These are phyloP conservation scores for Fusarium camptoceras DNA, from an alignment of 2,329 filamentous ascomycete species.

Conservation along the genomic window DNA sequence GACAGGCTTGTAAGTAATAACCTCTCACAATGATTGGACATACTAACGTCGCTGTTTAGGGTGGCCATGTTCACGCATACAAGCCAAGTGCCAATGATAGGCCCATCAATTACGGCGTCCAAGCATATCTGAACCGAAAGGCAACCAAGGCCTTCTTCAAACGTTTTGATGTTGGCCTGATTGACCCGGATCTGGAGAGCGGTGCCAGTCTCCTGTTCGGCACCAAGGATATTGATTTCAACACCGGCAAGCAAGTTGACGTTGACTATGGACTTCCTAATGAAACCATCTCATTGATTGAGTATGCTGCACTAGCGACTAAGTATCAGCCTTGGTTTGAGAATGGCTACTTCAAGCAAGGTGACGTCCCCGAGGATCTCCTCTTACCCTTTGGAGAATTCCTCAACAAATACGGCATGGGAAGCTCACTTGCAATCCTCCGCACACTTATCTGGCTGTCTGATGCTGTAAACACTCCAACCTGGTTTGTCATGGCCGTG, in stretches of 20 bases:
- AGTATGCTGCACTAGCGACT: constrained; percentile 4
- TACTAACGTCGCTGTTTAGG: constrained; percentile 4
- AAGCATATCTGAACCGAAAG: constrained; percentile 28
- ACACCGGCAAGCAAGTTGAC: constrained; percentile 16
- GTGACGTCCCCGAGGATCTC: constrained; percentile 11
- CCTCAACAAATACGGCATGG: constrained; percentile 10
- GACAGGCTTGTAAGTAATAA: constrained; percentile 8
- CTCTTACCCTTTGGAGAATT: constrained; percentile 31
- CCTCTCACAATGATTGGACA: fast-evolving
- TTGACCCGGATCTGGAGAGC: not conserved
- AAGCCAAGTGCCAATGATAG: not conserved
- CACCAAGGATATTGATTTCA: constrained; percentile 24
- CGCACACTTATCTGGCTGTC: constrained; percentile 27
- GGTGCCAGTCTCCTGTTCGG: not conserved
- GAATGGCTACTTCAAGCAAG: constrained; percentile 29
- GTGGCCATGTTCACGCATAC: constrained; percentile 34
- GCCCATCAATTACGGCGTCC: constrained; percentile 31
- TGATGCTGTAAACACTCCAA: constrained; percentile 12
- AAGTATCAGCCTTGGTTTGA: constrained; percentile 35
- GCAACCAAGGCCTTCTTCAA: constrained; percentile 24
- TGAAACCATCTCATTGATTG: not conserved
- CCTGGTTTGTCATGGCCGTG: constrained; percentile 31
- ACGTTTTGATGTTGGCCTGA: constrained; percentile 23
- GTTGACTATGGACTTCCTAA: constrained; percentile 19
- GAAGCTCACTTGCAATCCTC: constrained; percentile 1